phyloP scores from a whole-genome alignment of 257 asterid species.

The Solanum habrochaites region DNA sequence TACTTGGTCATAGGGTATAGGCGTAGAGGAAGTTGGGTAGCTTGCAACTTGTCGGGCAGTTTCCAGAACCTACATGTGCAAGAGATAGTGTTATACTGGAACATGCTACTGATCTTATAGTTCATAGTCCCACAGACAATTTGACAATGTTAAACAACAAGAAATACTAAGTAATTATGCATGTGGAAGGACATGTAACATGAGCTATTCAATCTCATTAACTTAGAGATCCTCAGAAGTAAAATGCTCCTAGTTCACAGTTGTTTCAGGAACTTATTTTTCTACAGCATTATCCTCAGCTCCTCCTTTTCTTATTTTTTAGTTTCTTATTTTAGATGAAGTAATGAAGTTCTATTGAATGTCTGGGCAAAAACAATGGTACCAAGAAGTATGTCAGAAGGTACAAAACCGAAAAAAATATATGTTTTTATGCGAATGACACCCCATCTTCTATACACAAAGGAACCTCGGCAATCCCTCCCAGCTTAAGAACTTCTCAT shows the following conservation, averaged over 20 bases:
- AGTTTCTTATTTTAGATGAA: neutral
- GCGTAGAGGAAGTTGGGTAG: slow-evolving; percentile 28
- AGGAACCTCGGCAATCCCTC: neutral
- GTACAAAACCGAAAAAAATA: neutral
- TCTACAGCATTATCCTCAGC: neutral
- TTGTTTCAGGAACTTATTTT: neutral
- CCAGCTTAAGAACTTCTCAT: neutral
- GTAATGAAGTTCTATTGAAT: neutral
- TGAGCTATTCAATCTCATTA: neutral
- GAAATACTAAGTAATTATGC: neutral
- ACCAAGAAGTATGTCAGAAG: neutral
- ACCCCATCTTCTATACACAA: neutral
- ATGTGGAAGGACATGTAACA: neutral
- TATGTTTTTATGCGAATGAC: neutral
- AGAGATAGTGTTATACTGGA: neutral
- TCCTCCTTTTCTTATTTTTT: neutral
- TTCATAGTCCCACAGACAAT: neutral
- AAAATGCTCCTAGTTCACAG: neutral
- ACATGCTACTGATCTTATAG: neutral
- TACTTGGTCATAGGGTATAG: slow-evolving; percentile 39
- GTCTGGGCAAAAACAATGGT: neutral
- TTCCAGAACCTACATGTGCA: slow-evolving; percentile 23
- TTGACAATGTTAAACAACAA: neutral
- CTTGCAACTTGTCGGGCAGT: slow-evolving; percentile 41
- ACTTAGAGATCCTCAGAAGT: neutral